These are phyloP conservation scores for Hypoxylon sp. DNA, from an alignment of 2,329 filamentous ascomycete genomes.

Conservation along the genomic window DNA sequence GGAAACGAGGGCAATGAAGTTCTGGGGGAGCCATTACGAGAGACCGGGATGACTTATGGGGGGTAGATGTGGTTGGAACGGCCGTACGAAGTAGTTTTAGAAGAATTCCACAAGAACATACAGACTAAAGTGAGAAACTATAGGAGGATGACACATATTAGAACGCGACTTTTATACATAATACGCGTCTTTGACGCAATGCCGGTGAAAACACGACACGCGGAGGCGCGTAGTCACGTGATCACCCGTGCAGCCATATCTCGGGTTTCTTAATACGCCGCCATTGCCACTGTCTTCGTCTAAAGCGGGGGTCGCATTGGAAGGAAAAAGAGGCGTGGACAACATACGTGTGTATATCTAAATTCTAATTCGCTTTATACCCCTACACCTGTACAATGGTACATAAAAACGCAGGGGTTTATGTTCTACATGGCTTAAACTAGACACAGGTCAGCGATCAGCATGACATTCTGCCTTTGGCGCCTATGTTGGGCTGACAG, in stretches of 20 bases:
- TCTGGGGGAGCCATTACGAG: constrained; percentile 1
- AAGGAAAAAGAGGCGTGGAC: background rate
- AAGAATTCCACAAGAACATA: background rate
- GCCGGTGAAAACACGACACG: background rate
- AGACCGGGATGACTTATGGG: background rate
- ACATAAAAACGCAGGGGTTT: no score
- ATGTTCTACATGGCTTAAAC: background rate
- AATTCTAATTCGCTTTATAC: background rate
- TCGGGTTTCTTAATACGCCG: background rate
- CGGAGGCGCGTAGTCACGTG: background rate
- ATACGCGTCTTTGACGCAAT: background rate
- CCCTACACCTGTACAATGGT: no score
- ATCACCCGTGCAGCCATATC: background rate
- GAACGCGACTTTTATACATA: background rate
- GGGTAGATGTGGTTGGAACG: background rate
- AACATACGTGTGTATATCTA: background rate
- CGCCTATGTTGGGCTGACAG: background rate
- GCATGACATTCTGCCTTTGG: background rate
- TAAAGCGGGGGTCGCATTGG: background rate
- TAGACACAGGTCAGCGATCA: background rate
- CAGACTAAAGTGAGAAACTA: background rate
- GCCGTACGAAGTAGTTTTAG: background rate
- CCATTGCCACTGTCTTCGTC: background rate
- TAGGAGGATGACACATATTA: background rate
- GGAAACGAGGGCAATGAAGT: constrained; percentile 5